Conservation (phyloP, 441 rosid species). For the Mallotus japonicus region DNA sequence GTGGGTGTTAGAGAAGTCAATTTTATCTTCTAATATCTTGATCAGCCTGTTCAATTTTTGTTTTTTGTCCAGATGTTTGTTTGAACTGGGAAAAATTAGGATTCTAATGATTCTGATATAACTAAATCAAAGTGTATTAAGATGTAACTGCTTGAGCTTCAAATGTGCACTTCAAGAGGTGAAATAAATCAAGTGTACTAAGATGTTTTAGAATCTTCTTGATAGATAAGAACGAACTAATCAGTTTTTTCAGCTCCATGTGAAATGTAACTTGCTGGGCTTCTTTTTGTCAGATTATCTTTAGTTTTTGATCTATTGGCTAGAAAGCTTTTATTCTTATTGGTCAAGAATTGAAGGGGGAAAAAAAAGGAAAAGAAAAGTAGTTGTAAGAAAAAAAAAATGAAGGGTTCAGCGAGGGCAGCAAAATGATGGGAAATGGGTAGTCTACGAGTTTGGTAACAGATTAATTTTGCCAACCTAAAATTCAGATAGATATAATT, state of each 20-base stretch:
- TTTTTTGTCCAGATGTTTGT: neutral
- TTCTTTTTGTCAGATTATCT: neutral
- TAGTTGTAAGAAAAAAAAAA: neutral
- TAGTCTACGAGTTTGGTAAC: neutral
- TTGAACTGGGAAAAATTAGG: neutral
- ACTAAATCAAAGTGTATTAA: too few species aligned
- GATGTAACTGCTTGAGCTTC: neutral
- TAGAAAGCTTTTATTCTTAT: neutral
- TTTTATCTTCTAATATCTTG: neutral
- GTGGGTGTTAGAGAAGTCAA: neutral
- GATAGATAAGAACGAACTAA: neutral
- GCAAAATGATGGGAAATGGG: neutral
- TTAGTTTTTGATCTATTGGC: neutral
- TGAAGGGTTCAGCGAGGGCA: neutral
- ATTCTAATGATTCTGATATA: neutral
- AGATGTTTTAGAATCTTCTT: neutral
- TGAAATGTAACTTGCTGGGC: neutral
- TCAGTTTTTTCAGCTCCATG: neutral
- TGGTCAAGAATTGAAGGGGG: neutral
- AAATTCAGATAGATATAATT: neutral
- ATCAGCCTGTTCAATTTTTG: neutral
- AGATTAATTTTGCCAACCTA: neutral
- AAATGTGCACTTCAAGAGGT: neutral
- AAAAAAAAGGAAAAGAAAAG: too few species aligned
- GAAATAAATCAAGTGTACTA: neutral